Evolutionary conservation across 495 filamentous ascomycete genomes (phyloP), one percentile per base, ranked within the genome.

Genomic region (Chaetomium fimeti): DNA sequence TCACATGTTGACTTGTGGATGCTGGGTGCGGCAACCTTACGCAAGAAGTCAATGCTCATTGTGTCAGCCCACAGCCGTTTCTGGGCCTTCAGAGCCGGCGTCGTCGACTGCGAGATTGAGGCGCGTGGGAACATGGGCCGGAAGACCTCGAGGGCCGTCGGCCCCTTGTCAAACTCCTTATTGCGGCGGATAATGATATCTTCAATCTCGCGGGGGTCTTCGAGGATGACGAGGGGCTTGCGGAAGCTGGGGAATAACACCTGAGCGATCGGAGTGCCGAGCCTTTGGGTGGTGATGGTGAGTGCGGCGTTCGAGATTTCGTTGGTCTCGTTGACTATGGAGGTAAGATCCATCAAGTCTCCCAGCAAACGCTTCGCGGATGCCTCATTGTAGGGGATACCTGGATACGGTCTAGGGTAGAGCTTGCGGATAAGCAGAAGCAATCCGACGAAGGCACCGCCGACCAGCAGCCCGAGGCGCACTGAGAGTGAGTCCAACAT

Each of bases 371-470:
- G 66, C 1, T 62, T 57, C 13, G 73, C 68, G 6, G 77, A 67
- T 11, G 63, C 64, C 27, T 61, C 29, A 45, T 76, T 75, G 62
- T 77, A 76, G 0, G 76, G 77, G 56, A 78, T 79, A 2, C 75
- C 77, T 0, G 76, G 71, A 8, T 72, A 49, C 2, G 73, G 77
- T 40, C 56, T 66, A 1, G 74, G 74, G 12, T 72, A 71, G 45
- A 67, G 60, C 54, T 54, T 59, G 22, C 60, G 54, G 3, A 16
- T 20, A 15, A 57, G 2, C n/a, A 63, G 18, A n/a, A 51, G 16
- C 25, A 61, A 25, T 3, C 55, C 36, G 22, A 22, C 6, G 5
- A 40, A 22, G 27, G 36, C 57, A 7, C 48, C 16, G 38, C 56
- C 29, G 29, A 53, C 13, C 27, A 52, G 24, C 24, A 53, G 25